These are phyloP conservation scores for Cenchrus purpureus DNA, from an alignment of 176 grass and related monocot species.

Conservation along the genomic window DNA sequence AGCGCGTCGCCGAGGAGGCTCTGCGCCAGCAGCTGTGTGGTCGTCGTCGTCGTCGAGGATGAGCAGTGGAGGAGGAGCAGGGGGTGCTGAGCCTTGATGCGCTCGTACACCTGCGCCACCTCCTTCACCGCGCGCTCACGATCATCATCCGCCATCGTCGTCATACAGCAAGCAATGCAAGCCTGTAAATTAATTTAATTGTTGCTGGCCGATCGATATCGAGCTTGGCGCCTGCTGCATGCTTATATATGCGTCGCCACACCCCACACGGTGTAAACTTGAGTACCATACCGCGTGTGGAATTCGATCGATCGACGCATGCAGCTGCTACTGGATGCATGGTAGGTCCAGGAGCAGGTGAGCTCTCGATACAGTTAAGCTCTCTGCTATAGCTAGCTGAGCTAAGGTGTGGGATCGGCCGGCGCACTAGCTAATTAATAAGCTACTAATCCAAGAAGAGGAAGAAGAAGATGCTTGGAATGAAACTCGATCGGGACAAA, in stretches of 20 bases:
- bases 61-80: neutral
- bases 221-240: neutral
- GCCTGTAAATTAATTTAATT: no score
- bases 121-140: neutral
- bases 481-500: neutral
- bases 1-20: constrained; percentile 25
- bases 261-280: no score
- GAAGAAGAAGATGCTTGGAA: neutral
- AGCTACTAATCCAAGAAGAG: neutral
- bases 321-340: no score
- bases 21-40: neutral
- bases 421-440: neutral
- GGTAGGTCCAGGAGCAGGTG: neutral
- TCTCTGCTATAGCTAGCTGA: neutral
- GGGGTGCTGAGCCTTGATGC: constrained; percentile 23
- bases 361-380: no score
- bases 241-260: neutral
- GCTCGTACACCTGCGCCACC: neutral
- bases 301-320: no score
- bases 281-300: no score
- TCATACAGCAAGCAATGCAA: no score
- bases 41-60: neutral
- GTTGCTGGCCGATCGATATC: no score
- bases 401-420: neutral
- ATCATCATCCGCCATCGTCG: no score